Conservation (phyloP, 2,329 filamentous ascomycete species). For the Zalaria obscura region DNA sequence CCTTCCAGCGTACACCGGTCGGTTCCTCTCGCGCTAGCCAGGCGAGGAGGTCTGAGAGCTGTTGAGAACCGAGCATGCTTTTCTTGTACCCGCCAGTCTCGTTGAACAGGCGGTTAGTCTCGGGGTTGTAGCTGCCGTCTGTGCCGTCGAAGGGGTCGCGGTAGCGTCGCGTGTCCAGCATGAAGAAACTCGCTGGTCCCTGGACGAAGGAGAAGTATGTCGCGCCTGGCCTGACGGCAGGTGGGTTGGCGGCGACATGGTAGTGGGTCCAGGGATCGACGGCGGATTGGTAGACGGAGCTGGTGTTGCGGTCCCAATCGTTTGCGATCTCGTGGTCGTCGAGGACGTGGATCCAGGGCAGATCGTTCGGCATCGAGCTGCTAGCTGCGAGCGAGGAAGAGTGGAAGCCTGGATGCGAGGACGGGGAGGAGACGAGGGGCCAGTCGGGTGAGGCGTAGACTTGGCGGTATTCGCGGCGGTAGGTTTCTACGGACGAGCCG, state of each 20-base stretch:
- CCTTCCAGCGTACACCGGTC: conserved; percentile 77
- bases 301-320: conserved; percentile 75
- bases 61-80: conserved; percentile 72
- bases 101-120: conserved; percentile 15
- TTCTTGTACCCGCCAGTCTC: conserved; percentile 38
- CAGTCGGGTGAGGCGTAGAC: conserved; percentile 95
- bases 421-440: conserved; percentile 26
- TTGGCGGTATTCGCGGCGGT: conserved; percentile 82
- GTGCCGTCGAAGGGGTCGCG: conserved; percentile 52
- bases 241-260: conserved; percentile 73
- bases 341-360: conserved; percentile 96
- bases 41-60: conserved; percentile 63
- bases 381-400: neutral
- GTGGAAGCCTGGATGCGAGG: neutral
- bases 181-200: conserved; percentile 85
- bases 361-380: conserved; percentile 7
- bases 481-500: conserved; percentile 58
- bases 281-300: conserved; percentile 65
- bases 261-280: conserved; percentile 79
- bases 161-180: conserved; percentile 83
- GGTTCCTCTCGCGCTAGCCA: conserved; percentile 65
- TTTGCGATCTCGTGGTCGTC: conserved; percentile 96
- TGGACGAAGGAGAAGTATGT: conserved; percentile 86
- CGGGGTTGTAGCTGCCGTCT: conserved; percentile 31
- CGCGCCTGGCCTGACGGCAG: conserved; percentile 42